Percentiles rank a stretch among this genome's conserved stretches.
These are phyloP conservation scores for Zygoascus sp. DNA, from an alignment of 1,139 yeast genomes.

Conservation along the genomic window DNA sequence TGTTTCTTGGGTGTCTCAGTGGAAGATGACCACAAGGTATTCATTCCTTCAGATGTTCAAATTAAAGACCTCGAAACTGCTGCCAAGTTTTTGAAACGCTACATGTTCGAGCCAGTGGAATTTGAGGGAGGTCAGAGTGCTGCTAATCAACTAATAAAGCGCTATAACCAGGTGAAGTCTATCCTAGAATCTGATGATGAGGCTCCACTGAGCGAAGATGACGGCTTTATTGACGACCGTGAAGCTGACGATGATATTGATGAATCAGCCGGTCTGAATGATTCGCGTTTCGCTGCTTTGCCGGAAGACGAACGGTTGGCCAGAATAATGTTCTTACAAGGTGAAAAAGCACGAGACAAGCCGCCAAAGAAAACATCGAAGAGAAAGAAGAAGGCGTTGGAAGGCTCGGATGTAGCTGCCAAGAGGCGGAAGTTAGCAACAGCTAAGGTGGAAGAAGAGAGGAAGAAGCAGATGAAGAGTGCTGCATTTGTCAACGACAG, in stretches of 20 bases:
- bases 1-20: constrained; percentile 12
- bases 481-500: constrained; percentile 56
- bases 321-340: constrained; percentile 17
- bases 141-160: constrained; percentile 26
- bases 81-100: constrained; percentile 31
- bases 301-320: constrained; percentile 22
- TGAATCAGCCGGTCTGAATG: constrained; percentile 19
- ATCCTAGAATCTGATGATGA: constrained; percentile 23
- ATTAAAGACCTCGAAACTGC: constrained; percentile 26
- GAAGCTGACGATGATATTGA: constrained; percentile 17
- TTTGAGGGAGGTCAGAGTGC: constrained; percentile 47
- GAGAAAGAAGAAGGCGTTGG: constrained; percentile 9
- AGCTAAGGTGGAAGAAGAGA: constrained; percentile 19
- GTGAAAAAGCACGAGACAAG: constrained; percentile 14
- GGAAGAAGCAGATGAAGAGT: constrained; percentile 21
- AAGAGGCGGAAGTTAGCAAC: constrained; percentile 18
- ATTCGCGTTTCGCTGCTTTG: constrained; percentile 22
- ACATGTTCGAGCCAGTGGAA: constrained; percentile 32
- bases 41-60: constrained; percentile 23
- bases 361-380: constrained; percentile 11
- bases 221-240: constrained; percentile 17
- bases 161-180: constrained; percentile 15
- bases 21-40: constrained; percentile 10
- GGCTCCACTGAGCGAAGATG: constrained; percentile 13
- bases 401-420: constrained; percentile 10